These are phyloP conservation scores for Ustanciosporium gigantosporum DNA, from an alignment of 1,284 basidiomycete genomes.

Conservation along the genomic window DNA sequence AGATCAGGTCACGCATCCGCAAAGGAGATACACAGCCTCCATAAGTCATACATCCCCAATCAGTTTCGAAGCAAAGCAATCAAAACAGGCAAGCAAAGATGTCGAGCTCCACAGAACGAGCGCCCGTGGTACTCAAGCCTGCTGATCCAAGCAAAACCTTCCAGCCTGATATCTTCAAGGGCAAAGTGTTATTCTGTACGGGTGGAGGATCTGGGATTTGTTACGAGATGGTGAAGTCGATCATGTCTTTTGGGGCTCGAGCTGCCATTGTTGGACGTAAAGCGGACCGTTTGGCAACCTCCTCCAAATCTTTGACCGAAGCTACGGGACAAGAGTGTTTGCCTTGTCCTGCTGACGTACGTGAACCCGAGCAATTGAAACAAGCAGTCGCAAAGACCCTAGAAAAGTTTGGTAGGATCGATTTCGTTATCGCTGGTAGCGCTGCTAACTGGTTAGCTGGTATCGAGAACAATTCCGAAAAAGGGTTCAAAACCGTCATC, in stretches of 20 bases:
- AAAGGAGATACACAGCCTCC: too few relatives aligned
- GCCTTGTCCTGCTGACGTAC: slow-evolving; percentile 78
- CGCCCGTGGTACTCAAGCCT: slow-evolving; percentile 19
- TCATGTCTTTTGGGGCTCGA: slow-evolving; percentile 82
- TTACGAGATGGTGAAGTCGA: slow-evolving; percentile 72
- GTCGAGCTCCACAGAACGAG: slow-evolving; percentile 1
- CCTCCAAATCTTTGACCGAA: slow-evolving; percentile 74
- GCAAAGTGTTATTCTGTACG: slow-evolving; percentile 91
- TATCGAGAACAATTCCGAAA: slow-evolving; percentile 54
- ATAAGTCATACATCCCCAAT: too few relatives aligned
- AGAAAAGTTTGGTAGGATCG: slow-evolving; percentile 80
- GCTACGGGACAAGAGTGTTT: slow-evolving; percentile 74
- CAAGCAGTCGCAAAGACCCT: slow-evolving; percentile 76
- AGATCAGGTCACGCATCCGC: too few relatives aligned
- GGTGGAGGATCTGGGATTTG: slow-evolving; percentile 74
- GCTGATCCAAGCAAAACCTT: slow-evolving; percentile 64
- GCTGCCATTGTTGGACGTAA: slow-evolving; percentile 84
- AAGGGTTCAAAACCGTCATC: slow-evolving; percentile 80
- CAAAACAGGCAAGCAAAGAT: too few relatives aligned
- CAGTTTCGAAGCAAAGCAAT: too few relatives aligned
- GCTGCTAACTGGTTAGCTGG: slow-evolving; percentile 61
- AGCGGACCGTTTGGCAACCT: slow-evolving; percentile 74
- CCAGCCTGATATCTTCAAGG: slow-evolving; percentile 79
- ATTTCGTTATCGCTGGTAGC: slow-evolving; percentile 89
- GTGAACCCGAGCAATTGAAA: slow-evolving; percentile 73